phyloP scores from a whole-genome alignment of 2,329 filamentous ascomycete genomes.

The Epichloe uncinata region DNA sequence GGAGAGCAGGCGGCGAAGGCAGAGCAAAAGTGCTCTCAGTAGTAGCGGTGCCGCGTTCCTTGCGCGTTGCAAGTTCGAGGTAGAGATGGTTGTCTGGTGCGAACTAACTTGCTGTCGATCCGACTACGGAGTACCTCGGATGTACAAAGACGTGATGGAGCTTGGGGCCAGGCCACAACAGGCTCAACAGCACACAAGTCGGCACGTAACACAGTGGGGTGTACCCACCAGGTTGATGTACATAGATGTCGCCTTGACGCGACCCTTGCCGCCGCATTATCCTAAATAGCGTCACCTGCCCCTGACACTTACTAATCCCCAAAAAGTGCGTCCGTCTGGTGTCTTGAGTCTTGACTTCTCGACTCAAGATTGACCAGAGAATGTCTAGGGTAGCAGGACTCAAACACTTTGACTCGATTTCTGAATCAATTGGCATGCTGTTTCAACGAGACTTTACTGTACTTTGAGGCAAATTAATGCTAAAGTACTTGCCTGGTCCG shows the following conservation, averaged over 20 bases:
- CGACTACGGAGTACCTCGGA: background rate
- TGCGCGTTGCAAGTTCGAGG: background rate
- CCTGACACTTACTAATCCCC: background rate
- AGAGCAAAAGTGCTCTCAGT: background rate
- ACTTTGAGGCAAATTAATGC: no score
- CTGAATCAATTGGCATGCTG: no score
- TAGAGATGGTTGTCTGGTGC: background rate
- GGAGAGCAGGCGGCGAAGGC: constrained; percentile 1
- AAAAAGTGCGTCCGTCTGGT: background rate
- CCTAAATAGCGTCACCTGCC: background rate
- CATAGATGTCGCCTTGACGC: background rate
- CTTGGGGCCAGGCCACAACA: no score
- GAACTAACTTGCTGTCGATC: background rate
- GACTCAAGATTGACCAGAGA: background rate
- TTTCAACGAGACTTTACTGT: no score
- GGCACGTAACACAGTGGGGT: background rate
- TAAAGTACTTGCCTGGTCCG: no score
- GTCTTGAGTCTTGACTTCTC: no score
- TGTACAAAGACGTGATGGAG: no score
- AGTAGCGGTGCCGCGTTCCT: background rate
- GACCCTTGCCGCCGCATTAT: background rate
- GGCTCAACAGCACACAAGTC: no score
- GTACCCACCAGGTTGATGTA: no score
- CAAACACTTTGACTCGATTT: no score
- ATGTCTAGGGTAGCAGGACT: background rate